phyloP scores from a whole-genome alignment of 345 rosid genomes.

The Cardamine resedifolia region DNA sequence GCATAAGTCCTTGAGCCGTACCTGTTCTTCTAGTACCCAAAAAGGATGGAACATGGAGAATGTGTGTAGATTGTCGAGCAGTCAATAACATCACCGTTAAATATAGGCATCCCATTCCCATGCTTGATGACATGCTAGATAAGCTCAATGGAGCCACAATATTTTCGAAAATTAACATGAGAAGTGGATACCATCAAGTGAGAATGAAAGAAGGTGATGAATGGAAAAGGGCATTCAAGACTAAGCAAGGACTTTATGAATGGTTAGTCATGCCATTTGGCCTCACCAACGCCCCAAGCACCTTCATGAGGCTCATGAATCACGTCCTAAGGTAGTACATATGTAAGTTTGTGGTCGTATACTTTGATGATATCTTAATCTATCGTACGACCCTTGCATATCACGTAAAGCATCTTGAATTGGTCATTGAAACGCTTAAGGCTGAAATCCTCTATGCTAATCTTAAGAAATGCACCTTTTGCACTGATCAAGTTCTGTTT shows the following conservation, averaged over 20 bases:
- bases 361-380: no score
- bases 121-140: background rate
- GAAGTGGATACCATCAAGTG: background rate
- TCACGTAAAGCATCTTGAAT: background rate
- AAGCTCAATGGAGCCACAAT: no score
- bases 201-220: background rate
- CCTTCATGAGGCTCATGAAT: no score
- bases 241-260: background rate
- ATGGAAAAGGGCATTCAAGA: background rate
- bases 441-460: background rate
- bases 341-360: no score
- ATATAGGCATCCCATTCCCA: background rate
- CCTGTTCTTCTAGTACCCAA: background rate
- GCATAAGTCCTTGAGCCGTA: background rate
- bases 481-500: no score
- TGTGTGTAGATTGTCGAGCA: background rate
- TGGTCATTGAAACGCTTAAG: background rate
- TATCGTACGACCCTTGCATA: background rate
- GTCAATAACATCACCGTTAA: background rate
- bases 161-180: no score
- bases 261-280: background rate
- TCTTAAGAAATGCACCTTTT: no score
- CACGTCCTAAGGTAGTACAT: no score
- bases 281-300: background rate
- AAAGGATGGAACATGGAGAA: background rate